Conservation (phyloP, 495 filamentous ascomycete genomes). For the Penicillium psychrofluorescens region DNA sequence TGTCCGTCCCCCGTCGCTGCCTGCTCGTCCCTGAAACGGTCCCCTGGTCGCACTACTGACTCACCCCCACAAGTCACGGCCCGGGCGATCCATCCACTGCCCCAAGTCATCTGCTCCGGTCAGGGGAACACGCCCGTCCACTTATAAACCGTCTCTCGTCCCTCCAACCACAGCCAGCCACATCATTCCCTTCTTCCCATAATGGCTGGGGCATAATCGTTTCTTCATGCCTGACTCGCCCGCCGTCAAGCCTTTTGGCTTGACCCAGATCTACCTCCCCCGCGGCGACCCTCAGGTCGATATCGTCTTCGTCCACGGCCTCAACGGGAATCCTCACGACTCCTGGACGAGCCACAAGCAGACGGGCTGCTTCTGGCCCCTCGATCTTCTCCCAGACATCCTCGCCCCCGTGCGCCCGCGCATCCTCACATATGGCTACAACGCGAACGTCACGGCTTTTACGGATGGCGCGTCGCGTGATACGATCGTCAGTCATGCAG, state of each 20-base stretch:
- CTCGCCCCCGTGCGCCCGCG: constrained; percentile 56
- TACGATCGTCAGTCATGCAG: constrained; percentile 75
- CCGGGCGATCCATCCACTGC: neutral
- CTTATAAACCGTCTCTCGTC: constrained; percentile 1
- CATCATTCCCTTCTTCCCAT: neutral
- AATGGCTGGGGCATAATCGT: neutral
- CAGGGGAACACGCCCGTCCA: constrained; percentile 11
- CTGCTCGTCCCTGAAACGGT: too few relatives aligned
- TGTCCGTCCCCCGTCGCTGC: too few relatives aligned
- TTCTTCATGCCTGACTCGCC: constrained; percentile 14
- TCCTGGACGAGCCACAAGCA: constrained; percentile 59
- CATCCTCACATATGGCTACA: constrained; percentile 78
- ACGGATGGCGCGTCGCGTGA: constrained; percentile 58
- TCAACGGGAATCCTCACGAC: constrained; percentile 69
- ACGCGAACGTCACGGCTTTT: constrained; percentile 66
- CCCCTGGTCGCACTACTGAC: too few relatives aligned
- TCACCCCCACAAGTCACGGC: too few relatives aligned
- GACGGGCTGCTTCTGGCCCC: constrained; percentile 66
- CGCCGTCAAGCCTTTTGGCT: constrained; percentile 57
- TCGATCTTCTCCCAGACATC: constrained; percentile 61
- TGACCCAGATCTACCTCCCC: constrained; percentile 60
- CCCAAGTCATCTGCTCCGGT: constrained; percentile 11
- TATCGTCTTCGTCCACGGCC: constrained; percentile 74
- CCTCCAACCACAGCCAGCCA: neutral
- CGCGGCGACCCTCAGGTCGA: constrained; percentile 32